Evolutionary conservation across 306 rosid genomes (phyloP).

Genomic region (Lithocarpus polystachyus): DNA sequence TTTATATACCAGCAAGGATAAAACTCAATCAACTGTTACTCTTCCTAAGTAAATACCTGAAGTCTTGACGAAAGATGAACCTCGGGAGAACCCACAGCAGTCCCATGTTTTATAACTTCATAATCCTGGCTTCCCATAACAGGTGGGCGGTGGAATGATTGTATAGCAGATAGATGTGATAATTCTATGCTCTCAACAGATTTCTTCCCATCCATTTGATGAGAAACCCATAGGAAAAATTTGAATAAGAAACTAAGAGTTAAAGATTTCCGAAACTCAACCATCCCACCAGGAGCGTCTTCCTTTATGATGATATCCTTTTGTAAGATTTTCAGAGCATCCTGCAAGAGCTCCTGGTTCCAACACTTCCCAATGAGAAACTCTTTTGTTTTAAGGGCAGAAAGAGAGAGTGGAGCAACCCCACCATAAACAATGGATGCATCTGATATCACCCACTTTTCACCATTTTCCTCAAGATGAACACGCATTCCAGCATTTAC

Average conservation of each 20-base stretch:
- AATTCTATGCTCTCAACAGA: conserved; percentile 41
- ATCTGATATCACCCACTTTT: conserved; percentile 62
- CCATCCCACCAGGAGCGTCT: conserved; percentile 96
- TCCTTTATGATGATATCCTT: conserved; percentile 60
- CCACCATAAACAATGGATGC: conserved; percentile 90
- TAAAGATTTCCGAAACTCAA: conserved; percentile 85
- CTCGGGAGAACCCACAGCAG: conserved; percentile 92
- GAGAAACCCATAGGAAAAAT: conserved; percentile 92
- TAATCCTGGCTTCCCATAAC: conserved; percentile 77
- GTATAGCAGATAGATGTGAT: conserved; percentile 77
- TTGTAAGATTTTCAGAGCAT: conserved; percentile 57
- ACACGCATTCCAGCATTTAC: conserved; percentile 95
- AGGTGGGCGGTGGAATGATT: conserved; percentile 74
- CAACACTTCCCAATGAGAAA: conserved; percentile 76
- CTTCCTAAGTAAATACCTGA: conserved; percentile 50
- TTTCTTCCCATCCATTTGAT: conserved; percentile 50
- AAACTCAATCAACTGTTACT: not conserved
- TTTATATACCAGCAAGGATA: not conserved
- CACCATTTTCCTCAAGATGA: conserved; percentile 48
- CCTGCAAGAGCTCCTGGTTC: conserved; percentile 68
- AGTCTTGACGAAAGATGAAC: conserved; percentile 90
- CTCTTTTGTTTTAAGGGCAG: conserved; percentile 60
- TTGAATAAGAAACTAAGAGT: conserved; percentile 83
- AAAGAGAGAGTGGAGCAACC: conserved; percentile 77
- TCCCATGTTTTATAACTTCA: conserved; percentile 74